Evolutionary conservation across 106 monocot genomes (phyloP), one percentile per base, ranked within the genome.

Genomic region (Posidonia australis): DNA sequence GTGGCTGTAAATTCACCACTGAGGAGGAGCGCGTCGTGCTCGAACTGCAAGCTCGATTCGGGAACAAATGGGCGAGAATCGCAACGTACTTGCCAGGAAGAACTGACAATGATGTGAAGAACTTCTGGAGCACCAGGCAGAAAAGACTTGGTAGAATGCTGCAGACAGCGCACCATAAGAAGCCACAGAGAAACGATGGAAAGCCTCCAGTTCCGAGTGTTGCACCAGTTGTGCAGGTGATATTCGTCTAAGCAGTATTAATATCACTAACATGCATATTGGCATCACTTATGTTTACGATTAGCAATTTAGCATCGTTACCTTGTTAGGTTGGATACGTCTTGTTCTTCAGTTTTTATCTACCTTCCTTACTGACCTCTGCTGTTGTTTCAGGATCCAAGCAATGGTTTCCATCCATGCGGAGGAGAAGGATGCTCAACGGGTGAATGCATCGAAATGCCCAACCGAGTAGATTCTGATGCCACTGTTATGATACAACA

Each of bases 91-190:
- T 93, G 54, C 83, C 71, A 6, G 93, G 93, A 13, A 77, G 86
- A 49, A 94, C 93, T 1, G 93, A 94, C 32, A 94, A 94, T 20
- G 89, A 86, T 13, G 88, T 88, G 49, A 92, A 92, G 85, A 92
- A 88, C 61, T 88, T 88, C 65, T 92, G 92, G 92, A 94, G 94
- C 62, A 94, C 82, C 1, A 84, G 89, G 61, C 79, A 78, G 79
- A 90, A 94, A 74, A 75, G 90, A 25, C 70, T 94, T 6, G 86
- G 86, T 5, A 83, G 84, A 72, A 54, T 85, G 11, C 72, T 72
- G 17, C 61, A 77, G 4, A 43, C 67, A 23, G 23, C 62, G 3
- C 48, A 69, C 27, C 69, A 54, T 6, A 32, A 44, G 0, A 74
- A 56, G 60, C 61, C 78, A 2, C 65, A 48, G 11, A 76, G 75